Percentiles rank a stretch among this genome's conserved stretches.
phyloP scores from a whole-genome alignment of 495 filamentous ascomycete genomes.

The Aspergillus haitiensis region DNA sequence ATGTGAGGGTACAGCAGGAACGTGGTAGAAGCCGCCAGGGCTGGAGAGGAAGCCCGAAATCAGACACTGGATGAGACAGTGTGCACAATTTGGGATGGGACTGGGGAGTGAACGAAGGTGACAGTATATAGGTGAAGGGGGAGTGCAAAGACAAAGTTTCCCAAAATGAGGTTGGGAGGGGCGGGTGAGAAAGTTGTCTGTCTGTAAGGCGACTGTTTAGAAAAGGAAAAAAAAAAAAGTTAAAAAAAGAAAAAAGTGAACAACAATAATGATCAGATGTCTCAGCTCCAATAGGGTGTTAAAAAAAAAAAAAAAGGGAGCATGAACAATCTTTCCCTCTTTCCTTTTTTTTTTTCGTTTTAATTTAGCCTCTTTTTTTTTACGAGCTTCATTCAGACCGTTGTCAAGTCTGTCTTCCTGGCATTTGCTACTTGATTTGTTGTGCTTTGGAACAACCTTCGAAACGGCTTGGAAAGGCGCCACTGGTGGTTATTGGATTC shows the following conservation, averaged over 20 bases:
- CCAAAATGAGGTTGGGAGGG: slow-evolving; percentile 8
- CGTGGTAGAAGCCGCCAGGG: slow-evolving; percentile 41
- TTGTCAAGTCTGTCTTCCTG: slow-evolving; percentile 5
- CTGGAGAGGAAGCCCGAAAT: slow-evolving; percentile 28
- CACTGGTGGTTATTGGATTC: slow-evolving; percentile 11
- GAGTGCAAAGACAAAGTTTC: slow-evolving; percentile 6
- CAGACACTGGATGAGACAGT: slow-evolving; percentile 16
- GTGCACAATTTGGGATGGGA: not conserved
- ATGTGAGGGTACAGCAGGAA: slow-evolving; percentile 29
- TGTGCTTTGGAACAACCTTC: not conserved
- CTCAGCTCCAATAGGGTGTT: not conserved
- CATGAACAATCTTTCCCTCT: not conserved
- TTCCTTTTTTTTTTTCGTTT: not conserved
- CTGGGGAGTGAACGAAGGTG: not conserved
- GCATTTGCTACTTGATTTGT: slow-evolving; percentile 7
- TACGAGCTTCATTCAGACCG: slow-evolving; percentile 7
- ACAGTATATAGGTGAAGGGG: slow-evolving; percentile 1
- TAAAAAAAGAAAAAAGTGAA: slow-evolving; percentile 6
- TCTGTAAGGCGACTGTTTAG: not conserved
- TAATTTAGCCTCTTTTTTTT: not conserved
- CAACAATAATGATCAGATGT: not conserved
- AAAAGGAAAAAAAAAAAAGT: slow-evolving; percentile 1
- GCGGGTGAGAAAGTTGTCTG: slow-evolving; percentile 3
- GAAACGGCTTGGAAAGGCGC: slow-evolving; percentile 6
- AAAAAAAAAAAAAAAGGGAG: slow-evolving; percentile 2